phyloP scores from a whole-genome alignment of 2,329 filamentous ascomycete genomes.

The Myotisia sp. region DNA sequence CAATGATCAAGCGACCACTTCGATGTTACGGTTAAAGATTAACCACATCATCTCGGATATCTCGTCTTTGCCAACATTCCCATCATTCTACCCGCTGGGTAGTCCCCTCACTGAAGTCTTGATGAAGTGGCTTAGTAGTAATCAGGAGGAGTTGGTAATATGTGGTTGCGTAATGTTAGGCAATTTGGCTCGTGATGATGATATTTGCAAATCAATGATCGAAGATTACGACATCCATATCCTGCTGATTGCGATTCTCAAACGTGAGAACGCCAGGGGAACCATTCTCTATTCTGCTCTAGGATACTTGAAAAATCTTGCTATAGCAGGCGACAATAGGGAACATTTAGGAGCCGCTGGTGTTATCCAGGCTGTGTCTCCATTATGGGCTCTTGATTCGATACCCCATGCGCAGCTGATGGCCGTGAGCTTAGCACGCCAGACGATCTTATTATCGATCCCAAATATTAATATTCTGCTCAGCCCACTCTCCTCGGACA shows the following conservation, averaged over 20 bases:
- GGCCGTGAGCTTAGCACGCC: conserved; percentile 28
- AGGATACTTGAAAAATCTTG: conserved; percentile 36
- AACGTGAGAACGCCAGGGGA: conserved; percentile 23
- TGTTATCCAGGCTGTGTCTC: conserved; percentile 26
- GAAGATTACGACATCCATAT: conserved; percentile 26
- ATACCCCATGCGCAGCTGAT: conserved; percentile 33
- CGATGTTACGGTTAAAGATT: conserved; percentile 24
- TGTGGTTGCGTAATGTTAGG: conserved; percentile 36
- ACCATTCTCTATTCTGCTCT: conserved; percentile 31
- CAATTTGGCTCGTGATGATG: conserved; percentile 33
- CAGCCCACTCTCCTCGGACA: conserved; percentile 18
- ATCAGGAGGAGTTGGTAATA: conserved; percentile 31
- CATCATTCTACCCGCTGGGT: conserved; percentile 25
- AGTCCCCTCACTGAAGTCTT: conserved; percentile 25
- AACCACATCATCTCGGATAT: conserved; percentile 30
- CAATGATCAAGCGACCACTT: conserved; percentile 21
- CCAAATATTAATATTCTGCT: conserved; percentile 27
- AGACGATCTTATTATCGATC: conserved; percentile 25
- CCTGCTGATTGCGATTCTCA: conserved; percentile 27
- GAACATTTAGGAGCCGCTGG: conserved; percentile 25
- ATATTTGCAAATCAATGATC: conserved; percentile 29
- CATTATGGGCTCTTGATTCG: conserved; percentile 28
- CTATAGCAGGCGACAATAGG: conserved; percentile 31
- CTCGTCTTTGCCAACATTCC: conserved; percentile 25
- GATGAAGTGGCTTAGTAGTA: conserved; percentile 26